phyloP scores from a whole-genome alignment of 2,329 filamentous ascomycete species.

The Stagonosporopsis cucurbitacearum region DNA sequence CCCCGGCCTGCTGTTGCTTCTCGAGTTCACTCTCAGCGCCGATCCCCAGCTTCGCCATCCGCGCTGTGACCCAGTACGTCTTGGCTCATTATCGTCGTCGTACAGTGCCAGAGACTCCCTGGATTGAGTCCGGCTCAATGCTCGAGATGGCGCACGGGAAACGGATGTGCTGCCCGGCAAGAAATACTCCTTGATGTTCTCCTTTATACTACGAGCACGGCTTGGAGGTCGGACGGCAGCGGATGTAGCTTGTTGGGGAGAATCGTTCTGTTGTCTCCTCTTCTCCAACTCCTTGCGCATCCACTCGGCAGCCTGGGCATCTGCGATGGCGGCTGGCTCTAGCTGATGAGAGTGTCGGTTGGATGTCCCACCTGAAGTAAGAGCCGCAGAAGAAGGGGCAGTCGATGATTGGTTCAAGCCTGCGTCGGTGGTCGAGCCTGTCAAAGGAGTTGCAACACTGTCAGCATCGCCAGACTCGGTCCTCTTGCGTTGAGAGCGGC shows the following conservation, averaged over 20 bases:
- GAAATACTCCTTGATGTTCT: conserved; percentile 52
- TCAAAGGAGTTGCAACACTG: conserved; percentile 51
- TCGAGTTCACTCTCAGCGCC: conserved; percentile 43
- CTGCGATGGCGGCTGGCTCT: conserved; percentile 46
- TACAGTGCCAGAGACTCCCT: conserved; percentile 38
- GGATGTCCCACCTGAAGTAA: conserved; percentile 49
- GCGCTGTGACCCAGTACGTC: conserved; percentile 32
- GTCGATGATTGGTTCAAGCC: conserved; percentile 49
- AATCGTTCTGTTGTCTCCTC: conserved; percentile 33
- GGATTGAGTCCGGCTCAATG: conserved; percentile 44
- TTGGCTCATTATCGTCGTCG: conserved; percentile 24
- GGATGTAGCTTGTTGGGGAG: conserved; percentile 30
- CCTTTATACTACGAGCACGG: conserved; percentile 46
- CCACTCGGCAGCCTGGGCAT: conserved; percentile 52
- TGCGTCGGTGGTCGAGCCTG: conserved; percentile 51
- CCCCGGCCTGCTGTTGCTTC: conserved; percentile 41
- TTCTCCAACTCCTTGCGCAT: conserved; percentile 54
- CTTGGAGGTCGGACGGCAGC: conserved; percentile 42
- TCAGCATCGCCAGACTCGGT: conserved; percentile 34
- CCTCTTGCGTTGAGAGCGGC: conserved; percentile 13
- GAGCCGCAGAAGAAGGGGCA: conserved; percentile 51
- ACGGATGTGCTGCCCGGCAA: conserved; percentile 43
- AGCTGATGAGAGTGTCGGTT: conserved; percentile 51
- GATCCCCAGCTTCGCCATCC: conserved; percentile 51
- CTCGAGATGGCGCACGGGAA: conserved; percentile 27